These are phyloP conservation scores for Calocera viscosa DNA, from an alignment of 768 basidiomycete genomes.

Conservation along the genomic window DNA sequence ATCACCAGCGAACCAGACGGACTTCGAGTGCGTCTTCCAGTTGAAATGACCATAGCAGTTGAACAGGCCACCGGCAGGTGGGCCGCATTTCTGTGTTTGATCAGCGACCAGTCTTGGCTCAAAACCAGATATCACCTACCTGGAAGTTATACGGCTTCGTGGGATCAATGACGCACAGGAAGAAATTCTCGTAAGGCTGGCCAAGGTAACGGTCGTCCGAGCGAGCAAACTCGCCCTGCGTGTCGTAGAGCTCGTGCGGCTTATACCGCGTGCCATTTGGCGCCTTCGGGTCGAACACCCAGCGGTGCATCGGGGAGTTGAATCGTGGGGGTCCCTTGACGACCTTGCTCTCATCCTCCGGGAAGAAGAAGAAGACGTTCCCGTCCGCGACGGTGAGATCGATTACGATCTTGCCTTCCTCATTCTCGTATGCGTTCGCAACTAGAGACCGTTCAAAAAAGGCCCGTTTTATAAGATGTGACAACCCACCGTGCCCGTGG, in stretches of 20 bases:
- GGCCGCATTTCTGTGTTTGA: not conserved
- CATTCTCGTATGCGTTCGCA: constrained; percentile 4
- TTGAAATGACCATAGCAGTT: constrained; percentile 7
- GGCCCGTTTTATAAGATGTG: not conserved
- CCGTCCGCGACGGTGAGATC: constrained; percentile 9
- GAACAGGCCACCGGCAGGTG: not conserved
- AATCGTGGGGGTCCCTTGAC: constrained; percentile 3
- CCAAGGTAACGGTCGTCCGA: constrained; percentile 13
- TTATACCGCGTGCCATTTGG: constrained; percentile 4
- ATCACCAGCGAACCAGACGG: not conserved
- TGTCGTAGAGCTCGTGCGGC: constrained; percentile 10
- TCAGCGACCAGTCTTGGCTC: not conserved
- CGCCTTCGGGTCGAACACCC: constrained; percentile 12
- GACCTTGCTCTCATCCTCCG: constrained; percentile 7
- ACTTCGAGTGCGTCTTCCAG: not conserved
- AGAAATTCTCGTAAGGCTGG: constrained; percentile 9
- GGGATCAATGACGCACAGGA: constrained; percentile 10
- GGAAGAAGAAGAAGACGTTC: constrained; percentile 11
- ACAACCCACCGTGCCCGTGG: constrained; percentile 6
- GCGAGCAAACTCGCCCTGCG: constrained; percentile 12
- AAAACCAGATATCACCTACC: not conserved
- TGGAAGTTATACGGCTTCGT: constrained; percentile 12
- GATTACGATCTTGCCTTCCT: not conserved
- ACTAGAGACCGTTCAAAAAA: not conserved
- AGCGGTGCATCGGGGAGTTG: constrained; percentile 11